Evolutionary conservation across 2,329 filamentous ascomycete species (phyloP).

Genomic region (Ophioceras dolichostomum): DNA sequence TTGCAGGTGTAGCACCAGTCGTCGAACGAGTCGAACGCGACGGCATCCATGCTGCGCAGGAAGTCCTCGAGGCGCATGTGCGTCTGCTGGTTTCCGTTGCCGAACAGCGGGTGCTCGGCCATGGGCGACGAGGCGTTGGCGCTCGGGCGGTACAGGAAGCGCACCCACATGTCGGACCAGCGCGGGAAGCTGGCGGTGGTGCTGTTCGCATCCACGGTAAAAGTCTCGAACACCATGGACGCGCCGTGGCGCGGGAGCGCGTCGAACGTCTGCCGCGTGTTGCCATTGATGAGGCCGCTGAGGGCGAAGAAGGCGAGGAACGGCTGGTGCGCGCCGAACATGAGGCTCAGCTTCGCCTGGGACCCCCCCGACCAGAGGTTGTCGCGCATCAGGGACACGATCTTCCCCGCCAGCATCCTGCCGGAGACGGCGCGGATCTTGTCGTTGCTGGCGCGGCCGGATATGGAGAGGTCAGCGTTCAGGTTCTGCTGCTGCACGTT

Average conservation of each 20-base stretch:
- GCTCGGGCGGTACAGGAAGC: conserved; percentile 44
- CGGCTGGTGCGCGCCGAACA: conserved; percentile 42
- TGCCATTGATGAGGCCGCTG: conserved; percentile 28
- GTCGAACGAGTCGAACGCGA: conserved; percentile 19
- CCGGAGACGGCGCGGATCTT: conserved; percentile 38
- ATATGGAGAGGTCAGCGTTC: conserved; percentile 46
- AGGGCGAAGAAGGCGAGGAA: conserved; percentile 43
- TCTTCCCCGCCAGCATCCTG: conserved; percentile 33
- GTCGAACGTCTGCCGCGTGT: conserved; percentile 39
- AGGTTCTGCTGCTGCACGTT: conserved; percentile 50
- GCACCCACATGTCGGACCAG: conserved; percentile 31
- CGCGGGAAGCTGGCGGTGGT: conserved; percentile 15
- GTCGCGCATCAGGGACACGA: conserved; percentile 27
- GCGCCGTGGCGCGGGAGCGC: conserved; percentile 56
- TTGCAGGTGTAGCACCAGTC: conserved; percentile 34
- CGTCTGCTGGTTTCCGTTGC: conserved; percentile 17
- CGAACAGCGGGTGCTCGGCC: conserved; percentile 27
- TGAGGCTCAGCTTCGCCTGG: conserved; percentile 34
- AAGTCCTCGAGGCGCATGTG: conserved; percentile 27
- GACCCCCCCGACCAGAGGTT: conserved; percentile 26
- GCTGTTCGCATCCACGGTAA: conserved; percentile 21
- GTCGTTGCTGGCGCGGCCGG: conserved; percentile 23
- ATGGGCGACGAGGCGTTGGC: conserved; percentile 23
- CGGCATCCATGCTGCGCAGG: conserved; percentile 18
- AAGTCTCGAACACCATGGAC: conserved; percentile 62